These are phyloP conservation scores for Anaeromyces robustus DNA, from an alignment of 192 early-diverging fungal species.

Conservation along the genomic window DNA sequence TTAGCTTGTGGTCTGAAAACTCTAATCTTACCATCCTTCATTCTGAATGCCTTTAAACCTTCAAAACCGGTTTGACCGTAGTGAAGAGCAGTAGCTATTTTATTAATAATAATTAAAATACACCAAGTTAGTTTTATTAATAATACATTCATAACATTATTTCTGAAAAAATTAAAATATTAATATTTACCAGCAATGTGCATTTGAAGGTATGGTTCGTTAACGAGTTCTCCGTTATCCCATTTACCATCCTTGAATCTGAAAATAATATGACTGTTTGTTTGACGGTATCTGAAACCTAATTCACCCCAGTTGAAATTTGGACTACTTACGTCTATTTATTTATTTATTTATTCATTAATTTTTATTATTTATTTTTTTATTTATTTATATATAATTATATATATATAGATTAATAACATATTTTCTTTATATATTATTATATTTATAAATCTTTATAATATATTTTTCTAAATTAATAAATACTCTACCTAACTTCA, in stretches of 20 bases:
- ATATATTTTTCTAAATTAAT: no score
- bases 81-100: slow-evolving; percentile 38
- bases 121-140: no score
- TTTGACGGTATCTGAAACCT: slow-evolving; percentile 46
- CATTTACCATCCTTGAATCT: slow-evolving; percentile 39
- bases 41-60: slow-evolving; percentile 63
- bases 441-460: no score
- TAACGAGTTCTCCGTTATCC: slow-evolving; percentile 39
- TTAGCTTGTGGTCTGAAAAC: slow-evolving; percentile 59
- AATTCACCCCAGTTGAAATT: slow-evolving; percentile 46
- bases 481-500: no score
- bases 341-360: no score
- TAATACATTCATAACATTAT: no score
- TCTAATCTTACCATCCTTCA: slow-evolving; percentile 47
- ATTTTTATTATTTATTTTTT: no score
- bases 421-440: no score
- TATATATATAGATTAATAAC: no score
- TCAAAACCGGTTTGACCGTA: slow-evolving; percentile 70
- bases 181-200: slow-evolving; percentile 31
- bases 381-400: no score
- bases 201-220: slow-evolving; percentile 33
- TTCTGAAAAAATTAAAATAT: no score
- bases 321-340: not conserved
- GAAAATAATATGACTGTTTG: slow-evolving; percentile 48
- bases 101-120: not conserved